These are phyloP conservation scores for Heracleum sosnowskyi DNA, from an alignment of 129 eudicot species.

Conservation along the genomic window DNA sequence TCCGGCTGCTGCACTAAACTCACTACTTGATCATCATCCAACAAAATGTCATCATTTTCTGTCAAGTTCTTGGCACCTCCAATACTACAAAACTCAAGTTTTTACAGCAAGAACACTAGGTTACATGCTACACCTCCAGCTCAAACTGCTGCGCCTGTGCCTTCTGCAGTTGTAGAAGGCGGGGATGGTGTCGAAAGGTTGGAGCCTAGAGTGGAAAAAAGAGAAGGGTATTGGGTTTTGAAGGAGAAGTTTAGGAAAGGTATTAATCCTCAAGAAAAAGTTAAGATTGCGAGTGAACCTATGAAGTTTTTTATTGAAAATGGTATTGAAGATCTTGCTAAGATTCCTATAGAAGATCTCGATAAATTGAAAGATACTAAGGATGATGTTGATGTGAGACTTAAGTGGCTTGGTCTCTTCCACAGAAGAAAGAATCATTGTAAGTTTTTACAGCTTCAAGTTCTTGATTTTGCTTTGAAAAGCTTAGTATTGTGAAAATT, in stretches of 20 bases:
- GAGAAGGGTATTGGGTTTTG: constrained; percentile 61
- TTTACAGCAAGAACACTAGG: constrained; percentile 22
- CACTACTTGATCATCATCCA: background rate
- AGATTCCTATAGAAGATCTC: constrained; percentile 57
- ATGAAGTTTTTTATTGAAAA: constrained; percentile 81
- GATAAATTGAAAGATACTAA: constrained; percentile 55
- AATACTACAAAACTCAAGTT: constrained; percentile 23
- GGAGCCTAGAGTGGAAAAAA: constrained; percentile 86
- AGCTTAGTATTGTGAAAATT: background rate
- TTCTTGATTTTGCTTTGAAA: background rate
- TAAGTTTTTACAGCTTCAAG: constrained; percentile 25
- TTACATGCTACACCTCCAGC: constrained; percentile 39
- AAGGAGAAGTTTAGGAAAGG: constrained; percentile 86
- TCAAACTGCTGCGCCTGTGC: constrained; percentile 37
- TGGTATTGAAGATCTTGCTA: constrained; percentile 78
- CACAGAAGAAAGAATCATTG: constrained; percentile 95
- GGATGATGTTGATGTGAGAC: constrained; percentile 92
- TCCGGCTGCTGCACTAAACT: constrained; percentile 9
- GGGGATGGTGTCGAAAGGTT: constrained; percentile 32
- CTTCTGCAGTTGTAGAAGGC: constrained; percentile 21
- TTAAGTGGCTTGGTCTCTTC: constrained; percentile 96
- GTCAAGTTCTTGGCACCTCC: constrained; percentile 44
- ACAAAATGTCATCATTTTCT: constrained; percentile 59
- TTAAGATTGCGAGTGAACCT: constrained; percentile 76
- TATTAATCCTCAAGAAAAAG: constrained; percentile 82